These are phyloP conservation scores for Wickerhamomyces sp. DNA, from an alignment of 1,139 yeast species.

Conservation along the genomic window DNA sequence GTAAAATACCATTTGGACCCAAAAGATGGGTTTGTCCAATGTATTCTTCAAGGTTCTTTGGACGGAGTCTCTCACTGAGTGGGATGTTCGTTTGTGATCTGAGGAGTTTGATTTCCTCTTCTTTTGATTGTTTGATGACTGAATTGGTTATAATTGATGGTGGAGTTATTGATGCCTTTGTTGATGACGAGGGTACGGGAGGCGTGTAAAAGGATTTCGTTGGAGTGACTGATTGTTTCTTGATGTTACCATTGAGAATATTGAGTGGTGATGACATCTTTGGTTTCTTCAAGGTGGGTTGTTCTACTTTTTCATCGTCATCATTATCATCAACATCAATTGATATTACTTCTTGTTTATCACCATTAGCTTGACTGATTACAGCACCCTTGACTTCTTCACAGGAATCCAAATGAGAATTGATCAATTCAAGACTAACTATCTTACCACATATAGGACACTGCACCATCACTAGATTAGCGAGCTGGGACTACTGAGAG, in stretches of 20 bases:
- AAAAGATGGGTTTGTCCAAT: conserved; percentile 83
- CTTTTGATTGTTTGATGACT: conserved; percentile 4
- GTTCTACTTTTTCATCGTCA: conserved; percentile 3
- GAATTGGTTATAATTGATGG: not conserved
- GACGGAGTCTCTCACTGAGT: conserved; percentile 81
- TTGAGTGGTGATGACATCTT: not conserved
- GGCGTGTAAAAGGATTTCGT: not conserved
- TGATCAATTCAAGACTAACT: conserved; percentile 17
- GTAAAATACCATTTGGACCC: conserved; percentile 66
- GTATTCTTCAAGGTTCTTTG: conserved; percentile 66
- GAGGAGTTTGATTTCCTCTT: conserved; percentile 34
- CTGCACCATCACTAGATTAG: conserved; percentile 14
- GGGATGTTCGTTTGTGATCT: conserved; percentile 56
- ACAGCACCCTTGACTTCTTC: conserved; percentile 1
- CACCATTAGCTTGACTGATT: not conserved
- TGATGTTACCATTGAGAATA: not conserved
- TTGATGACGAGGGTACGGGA: not conserved
- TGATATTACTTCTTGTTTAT: not conserved
- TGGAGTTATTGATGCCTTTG: not conserved
- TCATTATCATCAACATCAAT: conserved; percentile 15
- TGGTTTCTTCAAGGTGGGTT: conserved; percentile 6
- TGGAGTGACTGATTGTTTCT: conserved; percentile 1
- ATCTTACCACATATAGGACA: conserved; percentile 25
- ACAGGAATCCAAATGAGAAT: conserved; percentile 24
- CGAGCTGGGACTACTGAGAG: too few species aligned